Evolutionary conservation across 331 rosid species (phyloP).

Genomic region (Malus hybrid): DNA sequence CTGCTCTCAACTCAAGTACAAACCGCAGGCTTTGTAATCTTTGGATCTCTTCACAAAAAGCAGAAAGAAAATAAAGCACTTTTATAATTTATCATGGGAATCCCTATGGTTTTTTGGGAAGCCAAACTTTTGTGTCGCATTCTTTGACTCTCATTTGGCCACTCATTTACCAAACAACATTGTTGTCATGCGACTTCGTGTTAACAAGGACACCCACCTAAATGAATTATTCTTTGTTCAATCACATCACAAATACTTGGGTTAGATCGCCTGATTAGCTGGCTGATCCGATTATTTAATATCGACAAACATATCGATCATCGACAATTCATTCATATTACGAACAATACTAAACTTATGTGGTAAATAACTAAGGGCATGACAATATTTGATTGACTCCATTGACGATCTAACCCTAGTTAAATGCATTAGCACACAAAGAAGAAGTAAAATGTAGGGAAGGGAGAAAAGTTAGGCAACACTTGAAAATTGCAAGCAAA

Average conservation of each 20-base stretch:
- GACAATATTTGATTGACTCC: background rate
- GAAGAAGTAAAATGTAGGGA: too few species aligned
- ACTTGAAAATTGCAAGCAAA: background rate
- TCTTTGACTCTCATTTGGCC: background rate
- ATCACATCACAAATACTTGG: too few species aligned
- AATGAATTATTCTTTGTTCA: background rate
- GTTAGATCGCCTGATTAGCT: fast-evolving
- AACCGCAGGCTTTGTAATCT: background rate
- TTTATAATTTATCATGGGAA: background rate
- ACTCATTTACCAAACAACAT: background rate
- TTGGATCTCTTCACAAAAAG: background rate
- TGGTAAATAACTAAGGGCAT: too few species aligned
- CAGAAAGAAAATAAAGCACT: background rate
- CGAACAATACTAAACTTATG: too few species aligned
- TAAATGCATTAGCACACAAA: background rate
- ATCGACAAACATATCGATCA: too few species aligned
- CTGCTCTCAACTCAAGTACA: background rate
- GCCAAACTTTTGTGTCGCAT: background rate
- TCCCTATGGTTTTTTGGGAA: background rate
- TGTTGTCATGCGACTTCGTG: background rate
- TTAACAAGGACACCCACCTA: background rate
- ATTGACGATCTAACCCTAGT: background rate
- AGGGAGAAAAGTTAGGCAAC: background rate
- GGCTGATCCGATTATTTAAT: too few species aligned
- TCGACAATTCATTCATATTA: too few species aligned